phyloP scores from a whole-genome alignment of 2,329 filamentous ascomycete species.

The Xylaria sp. region DNA sequence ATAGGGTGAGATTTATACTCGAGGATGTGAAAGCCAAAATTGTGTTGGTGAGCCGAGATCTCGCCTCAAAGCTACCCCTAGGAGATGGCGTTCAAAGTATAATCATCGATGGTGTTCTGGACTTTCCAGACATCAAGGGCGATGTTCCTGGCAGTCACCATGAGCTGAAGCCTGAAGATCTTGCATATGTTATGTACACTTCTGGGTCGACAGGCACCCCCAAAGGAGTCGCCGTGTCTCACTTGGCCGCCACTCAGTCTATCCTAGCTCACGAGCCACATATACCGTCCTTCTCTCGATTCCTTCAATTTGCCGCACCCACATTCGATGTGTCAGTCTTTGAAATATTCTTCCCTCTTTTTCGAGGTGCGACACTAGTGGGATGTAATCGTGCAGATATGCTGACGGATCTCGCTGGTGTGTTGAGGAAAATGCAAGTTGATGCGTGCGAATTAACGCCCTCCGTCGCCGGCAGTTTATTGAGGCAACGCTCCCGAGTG shows the following conservation, averaged over 20 bases:
- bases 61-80: conserved; percentile 48
- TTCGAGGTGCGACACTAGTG: conserved; percentile 74
- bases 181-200: conserved; percentile 94
- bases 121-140: background rate
- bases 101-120: conserved; percentile 41
- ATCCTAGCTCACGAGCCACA: conserved; percentile 80
- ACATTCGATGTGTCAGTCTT: conserved; percentile 96
- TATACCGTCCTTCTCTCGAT: conserved; percentile 76
- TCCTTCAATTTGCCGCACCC: conserved; percentile 89
- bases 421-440: conserved; percentile 68
- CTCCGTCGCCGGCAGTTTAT: conserved; percentile 79
- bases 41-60: conserved; percentile 65
- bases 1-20: conserved; percentile 80
- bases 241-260: conserved; percentile 79
- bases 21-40: conserved; percentile 74
- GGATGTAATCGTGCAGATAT: conserved; percentile 71
- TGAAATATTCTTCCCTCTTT: conserved; percentile 89
- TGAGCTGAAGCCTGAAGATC: conserved; percentile 41
- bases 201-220: conserved; percentile 88
- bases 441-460: conserved; percentile 91
- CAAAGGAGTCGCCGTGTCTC: conserved; percentile 85
- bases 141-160: background rate
- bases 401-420: conserved; percentile 74
- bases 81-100: conserved; percentile 44
- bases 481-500: conserved; percentile 69